Evolutionary conservation across 2,329 filamentous ascomycete species (phyloP), one percentile per base, ranked within the genome.

Genomic region (Pseudocercospora fijiensis): DNA sequence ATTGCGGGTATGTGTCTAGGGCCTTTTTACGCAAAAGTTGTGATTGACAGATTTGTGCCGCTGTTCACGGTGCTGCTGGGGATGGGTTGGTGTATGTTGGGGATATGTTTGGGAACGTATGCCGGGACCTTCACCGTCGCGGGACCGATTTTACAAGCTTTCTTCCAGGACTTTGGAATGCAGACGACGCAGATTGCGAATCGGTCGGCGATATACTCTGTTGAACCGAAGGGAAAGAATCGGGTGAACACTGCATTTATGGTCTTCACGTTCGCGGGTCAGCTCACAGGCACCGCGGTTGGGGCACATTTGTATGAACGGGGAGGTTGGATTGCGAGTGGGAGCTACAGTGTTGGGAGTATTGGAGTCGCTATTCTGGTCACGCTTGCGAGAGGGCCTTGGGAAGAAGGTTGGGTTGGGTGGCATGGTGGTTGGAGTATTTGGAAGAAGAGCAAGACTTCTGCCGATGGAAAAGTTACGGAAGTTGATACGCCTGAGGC

Each of bases 221-320:
- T 94, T 22, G 88, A 89, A 59, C 87, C 90, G 0, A 87, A 86
- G 64, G 87, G 88, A 0, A 79, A 89, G 4, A 95, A 92, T 76
- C 78, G 91, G 3, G 84, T 94, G 24, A 95, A 95, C 73, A 92
- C 90, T 0, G 89, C 88, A 0, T 95, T 92, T 72, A 95, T 94
- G 91, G 83, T 92, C 0, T 82, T 84, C 7, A 86, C 85, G 0
- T 94, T 94, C 71, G 86, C 84, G 27, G 91, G 91, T 0, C 91
- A 95, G 78, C 72, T 95, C 53, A 88, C 87, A 1, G 90, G 90
- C 0, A 84, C 82, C 1, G 76, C 79, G 9, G 80, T 77, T 0
- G 84, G 84, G 0, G 86, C 84, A 65, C 77, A 81, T 51, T 74
- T 88, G 11, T 88, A 85, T 72, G 83, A 83, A 5, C 65, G 75